Base-by-base conservation (phyloP, 2,329 filamentous ascomycete genomes). In the Penicillium sp. region DNA sequence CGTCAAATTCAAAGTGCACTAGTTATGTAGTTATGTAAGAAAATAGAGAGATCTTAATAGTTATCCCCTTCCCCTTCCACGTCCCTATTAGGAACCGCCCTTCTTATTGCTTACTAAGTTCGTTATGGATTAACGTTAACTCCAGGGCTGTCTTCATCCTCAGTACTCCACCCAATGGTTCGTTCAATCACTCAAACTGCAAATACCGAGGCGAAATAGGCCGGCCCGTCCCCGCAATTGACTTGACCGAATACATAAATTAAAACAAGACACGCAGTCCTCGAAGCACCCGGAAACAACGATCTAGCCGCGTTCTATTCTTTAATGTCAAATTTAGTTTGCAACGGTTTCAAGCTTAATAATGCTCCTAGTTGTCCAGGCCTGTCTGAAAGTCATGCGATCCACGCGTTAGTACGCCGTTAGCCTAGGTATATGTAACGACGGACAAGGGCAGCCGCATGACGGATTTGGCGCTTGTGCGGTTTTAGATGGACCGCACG, bases 221-320 rank as follows among this genome's bases (percentile, higher is more conserved):
- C 56, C n/a, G 62, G 61, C 42, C 62, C 55, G 47, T 61, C 2
- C 57, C 58, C 13, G 42, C 57, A 12, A 53, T 61, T 19, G 55
- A 61, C 25, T 36, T 36, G 15, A 52, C 51, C 17, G 54, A 8
- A 42, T 29, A n/a, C n/a, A n/a, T n/a, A 3, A n/a, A 58, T 7
- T 33, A 25, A 13, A 19, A 51, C 58, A 19, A 60, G 50, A 6
- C 61, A 60, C n/a, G 58, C 60, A 3, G 50, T 56, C 1, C 52
- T 71, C 12, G 58, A 61, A 27, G 63, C 61, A 6, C 61, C 66
- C 6, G 61, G 68, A 38, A 68, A 66, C 9, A 57, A 41, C 48
- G 61, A 62, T 42, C 49, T 66, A 38, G 56, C 58, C 2, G 57
- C 59, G 12, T 68, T 65, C 45, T 68, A 61, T 65, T 61, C 63